phyloP scores from a whole-genome alignment of 768 basidiomycete genomes.

The Leccinum disarticulatum region DNA sequence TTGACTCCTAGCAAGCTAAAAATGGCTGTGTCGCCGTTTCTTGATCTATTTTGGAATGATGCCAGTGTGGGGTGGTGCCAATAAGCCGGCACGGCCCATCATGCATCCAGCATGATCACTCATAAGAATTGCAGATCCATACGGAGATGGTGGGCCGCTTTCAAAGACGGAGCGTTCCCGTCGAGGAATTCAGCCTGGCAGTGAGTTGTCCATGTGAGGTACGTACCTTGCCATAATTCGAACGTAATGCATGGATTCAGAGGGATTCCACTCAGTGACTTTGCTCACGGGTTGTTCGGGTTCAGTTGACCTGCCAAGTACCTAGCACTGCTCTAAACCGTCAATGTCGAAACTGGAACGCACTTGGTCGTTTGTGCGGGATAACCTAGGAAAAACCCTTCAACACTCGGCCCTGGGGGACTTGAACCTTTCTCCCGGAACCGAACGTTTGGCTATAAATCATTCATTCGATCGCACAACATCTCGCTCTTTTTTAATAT shows the following conservation, averaged over 20 bases:
- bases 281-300: neutral
- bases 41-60: neutral
- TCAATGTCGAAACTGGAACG: neutral
- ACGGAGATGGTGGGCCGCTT: neutral
- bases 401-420: neutral
- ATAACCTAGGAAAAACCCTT: constrained; percentile 26
- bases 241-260: no score
- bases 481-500: neutral
- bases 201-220: no score
- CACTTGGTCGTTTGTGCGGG: constrained; percentile 3
- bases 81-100: neutral
- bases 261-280: no score
- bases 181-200: no score
- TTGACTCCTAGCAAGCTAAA: neutral
- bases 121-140: neutral
- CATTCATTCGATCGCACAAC: constrained; percentile 9
- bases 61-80: neutral
- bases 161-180: neutral
- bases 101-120: no score
- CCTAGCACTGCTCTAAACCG: neutral
- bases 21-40: neutral
- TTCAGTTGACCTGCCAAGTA: constrained; percentile 1
- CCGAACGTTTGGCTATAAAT: constrained; percentile 9
- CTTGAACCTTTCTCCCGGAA: constrained; percentile 8
- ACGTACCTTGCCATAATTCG: no score